Conservation (phyloP, 2,329 filamentous ascomycete genomes). For the Pseudocercospora ulei region DNA sequence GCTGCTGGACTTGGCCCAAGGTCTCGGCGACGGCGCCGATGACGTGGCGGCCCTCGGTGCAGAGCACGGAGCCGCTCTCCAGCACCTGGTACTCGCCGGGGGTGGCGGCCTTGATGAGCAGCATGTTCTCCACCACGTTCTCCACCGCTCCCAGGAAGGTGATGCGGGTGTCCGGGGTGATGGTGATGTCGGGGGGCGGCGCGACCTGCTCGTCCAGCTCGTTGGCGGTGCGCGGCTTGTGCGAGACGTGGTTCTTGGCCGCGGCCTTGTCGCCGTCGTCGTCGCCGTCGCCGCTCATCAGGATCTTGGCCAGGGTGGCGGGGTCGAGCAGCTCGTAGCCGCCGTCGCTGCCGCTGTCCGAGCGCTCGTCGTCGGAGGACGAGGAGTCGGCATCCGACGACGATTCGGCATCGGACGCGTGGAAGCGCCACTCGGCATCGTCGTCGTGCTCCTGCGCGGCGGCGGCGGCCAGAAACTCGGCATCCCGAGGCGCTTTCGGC, state of each 20-base stretch:
- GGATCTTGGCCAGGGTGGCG: conserved; percentile 70
- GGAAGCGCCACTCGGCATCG: conserved; percentile 71
- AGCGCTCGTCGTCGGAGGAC: conserved; percentile 42
- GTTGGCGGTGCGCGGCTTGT: conserved; percentile 66
- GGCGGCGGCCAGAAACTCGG: conserved; percentile 40
- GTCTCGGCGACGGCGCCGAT: conserved; percentile 75
- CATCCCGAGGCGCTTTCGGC: conserved; percentile 32
- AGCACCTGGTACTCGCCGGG: conserved; percentile 77
- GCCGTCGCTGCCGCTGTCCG: conserved; percentile 44
- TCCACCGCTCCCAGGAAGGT: conserved; percentile 65
- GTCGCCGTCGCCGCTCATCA: conserved; percentile 73
- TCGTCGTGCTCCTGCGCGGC: conserved; percentile 42
- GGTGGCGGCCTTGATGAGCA: conserved; percentile 67
- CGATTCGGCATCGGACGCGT: conserved; percentile 52
- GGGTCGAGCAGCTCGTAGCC: conserved; percentile 65
- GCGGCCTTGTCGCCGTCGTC: conserved; percentile 62
- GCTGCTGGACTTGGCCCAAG: conserved; percentile 74
- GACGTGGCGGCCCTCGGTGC: conserved; percentile 62
- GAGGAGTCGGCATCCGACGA: conserved; percentile 45
- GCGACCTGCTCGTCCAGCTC: conserved; percentile 50
- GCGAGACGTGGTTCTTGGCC: conserved; percentile 35
- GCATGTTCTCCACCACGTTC: conserved; percentile 64
- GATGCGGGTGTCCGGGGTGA: conserved; percentile 68
- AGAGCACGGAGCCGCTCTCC: conserved; percentile 74
- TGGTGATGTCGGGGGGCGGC: conserved; percentile 62